Evolutionary conservation across 75 land plant genomes (phyloP).

Genomic region (Cupressus sempervirens): DNA sequence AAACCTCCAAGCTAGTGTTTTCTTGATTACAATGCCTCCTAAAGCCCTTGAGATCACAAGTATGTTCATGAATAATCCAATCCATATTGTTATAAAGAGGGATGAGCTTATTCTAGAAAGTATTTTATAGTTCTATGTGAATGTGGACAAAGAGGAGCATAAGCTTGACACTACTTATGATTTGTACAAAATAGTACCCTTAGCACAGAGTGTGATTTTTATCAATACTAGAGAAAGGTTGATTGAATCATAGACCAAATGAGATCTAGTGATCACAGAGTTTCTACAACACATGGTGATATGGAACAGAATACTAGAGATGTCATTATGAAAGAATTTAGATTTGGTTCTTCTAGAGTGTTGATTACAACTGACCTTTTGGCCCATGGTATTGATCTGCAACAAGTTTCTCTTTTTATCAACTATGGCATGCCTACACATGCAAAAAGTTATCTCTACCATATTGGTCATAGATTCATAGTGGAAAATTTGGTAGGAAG

Average conservation of each 20-base stretch:
- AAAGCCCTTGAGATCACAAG: constrained; percentile 70
- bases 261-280: constrained; percentile 60
- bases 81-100: constrained; percentile 59
- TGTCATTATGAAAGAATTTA: constrained; percentile 73
- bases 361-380: constrained; percentile 73
- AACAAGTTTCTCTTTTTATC: constrained; percentile 77
- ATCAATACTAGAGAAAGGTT: constrained; percentile 57
- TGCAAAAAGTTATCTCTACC: constrained; percentile 79
- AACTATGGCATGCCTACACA: constrained; percentile 80
- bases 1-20: constrained; percentile 60
- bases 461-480: constrained; percentile 80
- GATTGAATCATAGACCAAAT: constrained; percentile 65
- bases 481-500: constrained; percentile 76
- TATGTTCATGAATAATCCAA: constrained; percentile 71
- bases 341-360: too few species aligned
- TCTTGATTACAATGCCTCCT: constrained; percentile 67
- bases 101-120: constrained; percentile 56
- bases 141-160: constrained; percentile 44
- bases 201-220: constrained; percentile 76
- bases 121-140: constrained; percentile 48
- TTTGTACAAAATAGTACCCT: constrained; percentile 53
- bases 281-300: constrained; percentile 65
- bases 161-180: constrained; percentile 56
- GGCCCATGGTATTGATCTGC: constrained; percentile 81
- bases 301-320: constrained; percentile 73